Evolutionary conservation across 495 filamentous ascomycete genomes (phyloP), one percentile per base, ranked within the genome.

Genomic region (Ramalina peruviana): DNA sequence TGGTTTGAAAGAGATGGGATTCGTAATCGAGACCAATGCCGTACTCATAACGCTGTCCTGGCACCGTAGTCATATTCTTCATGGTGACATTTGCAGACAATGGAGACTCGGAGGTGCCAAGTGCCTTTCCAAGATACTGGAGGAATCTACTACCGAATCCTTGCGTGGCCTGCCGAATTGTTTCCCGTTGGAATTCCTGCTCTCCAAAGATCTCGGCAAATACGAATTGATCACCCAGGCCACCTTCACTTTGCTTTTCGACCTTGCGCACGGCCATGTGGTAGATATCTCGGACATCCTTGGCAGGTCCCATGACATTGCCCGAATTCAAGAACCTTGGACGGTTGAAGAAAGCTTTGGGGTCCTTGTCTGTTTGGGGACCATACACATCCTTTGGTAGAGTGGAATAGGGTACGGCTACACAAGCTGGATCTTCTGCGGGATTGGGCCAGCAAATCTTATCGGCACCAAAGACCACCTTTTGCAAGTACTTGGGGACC

Each of bases 331-430:
- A 58, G 60, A 65, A 79, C 16, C 71, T 62, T 15, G 76, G 74
- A 9, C 73, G 67, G 41, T 70, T 73, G 42, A 64, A 53, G 33
- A 59, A 61, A 1, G 88, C 62, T 41, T 69, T 58, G 1, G 60
- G 59, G 21, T 68, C 57, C 17, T 47, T 55, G 51, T 76, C 74
- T 13, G 79, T 80, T 30, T 71, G 62, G 56, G 66, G 68, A 4
- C 79, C 78, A 59, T 78, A 80, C 1, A 71, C 68, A 59, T 81
- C 71, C 11, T 69, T 65, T 5, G 77, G 76, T 3, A 84, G 54
- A 9, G 67, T 70, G 0, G 75, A 77, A 33, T 73, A 58, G 0
- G 80, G 79, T 0, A 78, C 68, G 21, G 72, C 66, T 36, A 61
- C 67, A 50, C 79, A 82, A 4, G 75, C 74, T 11, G 73, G 62